Conservation (phyloP, 495 filamentous ascomycete genomes). For the Tuber indicum region DNA sequence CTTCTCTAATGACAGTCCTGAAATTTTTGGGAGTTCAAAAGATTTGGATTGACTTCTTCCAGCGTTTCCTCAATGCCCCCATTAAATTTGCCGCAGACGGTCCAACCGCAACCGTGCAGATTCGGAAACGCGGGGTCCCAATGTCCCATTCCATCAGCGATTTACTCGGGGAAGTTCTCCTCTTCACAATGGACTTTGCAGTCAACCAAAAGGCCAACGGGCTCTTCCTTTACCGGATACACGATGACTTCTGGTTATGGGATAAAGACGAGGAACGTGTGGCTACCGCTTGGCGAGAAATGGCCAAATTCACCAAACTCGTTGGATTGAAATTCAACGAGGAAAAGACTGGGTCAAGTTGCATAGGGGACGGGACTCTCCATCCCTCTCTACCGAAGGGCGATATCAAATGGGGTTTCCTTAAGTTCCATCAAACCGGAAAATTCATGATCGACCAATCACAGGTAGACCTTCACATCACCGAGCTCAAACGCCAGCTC, state of each 20-base stretch:
- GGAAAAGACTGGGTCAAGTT: constrained; percentile 56
- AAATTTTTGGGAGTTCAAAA: constrained; percentile 56
- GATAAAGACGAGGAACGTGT: constrained; percentile 49
- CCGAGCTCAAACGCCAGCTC: constrained; percentile 57
- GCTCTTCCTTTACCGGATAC: constrained; percentile 54
- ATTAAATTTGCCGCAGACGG: constrained; percentile 56
- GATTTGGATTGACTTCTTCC: constrained; percentile 58
- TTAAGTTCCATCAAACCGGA: constrained; percentile 53
- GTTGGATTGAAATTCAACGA: constrained; percentile 56
- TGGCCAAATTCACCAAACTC: constrained; percentile 51
- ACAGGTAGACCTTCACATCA: constrained; percentile 57
- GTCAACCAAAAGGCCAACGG: constrained; percentile 56
- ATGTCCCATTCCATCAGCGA: constrained; percentile 56
- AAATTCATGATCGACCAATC: constrained; percentile 58
- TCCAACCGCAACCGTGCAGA: constrained; percentile 43
- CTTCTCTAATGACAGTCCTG: constrained; percentile 53
- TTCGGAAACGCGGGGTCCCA: constrained; percentile 54
- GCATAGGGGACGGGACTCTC: constrained; percentile 40
- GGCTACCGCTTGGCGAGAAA: constrained; percentile 54
- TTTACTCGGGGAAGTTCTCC: constrained; percentile 54
- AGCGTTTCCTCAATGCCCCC: constrained; percentile 54
- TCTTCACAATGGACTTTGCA: constrained; percentile 62
- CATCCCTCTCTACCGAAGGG: constrained; percentile 49
- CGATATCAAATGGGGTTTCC: constrained; percentile 61
- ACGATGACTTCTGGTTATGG: constrained; percentile 70